A percentile compares a stretch with the other conserved stretches of the same genome.
Evolutionary conservation across 2,329 filamentous ascomycete genomes (phyloP).

Genomic region (Neofusicoccum ribis): DNA sequence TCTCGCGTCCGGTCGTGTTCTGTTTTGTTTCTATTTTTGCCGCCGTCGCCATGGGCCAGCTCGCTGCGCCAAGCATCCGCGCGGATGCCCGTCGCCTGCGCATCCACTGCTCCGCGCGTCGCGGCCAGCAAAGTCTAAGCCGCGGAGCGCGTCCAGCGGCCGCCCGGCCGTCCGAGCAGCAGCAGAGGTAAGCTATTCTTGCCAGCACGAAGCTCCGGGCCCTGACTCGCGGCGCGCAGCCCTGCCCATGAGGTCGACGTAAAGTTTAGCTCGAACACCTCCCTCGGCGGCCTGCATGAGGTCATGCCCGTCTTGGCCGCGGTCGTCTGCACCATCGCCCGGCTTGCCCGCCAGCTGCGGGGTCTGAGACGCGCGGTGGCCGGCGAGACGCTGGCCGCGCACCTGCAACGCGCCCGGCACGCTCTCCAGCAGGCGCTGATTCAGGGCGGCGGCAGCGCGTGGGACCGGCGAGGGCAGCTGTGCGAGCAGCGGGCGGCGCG

Average conservation of each 20-base stretch:
- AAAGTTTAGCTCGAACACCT: constrained; percentile 9
- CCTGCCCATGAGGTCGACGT: constrained; percentile 15
- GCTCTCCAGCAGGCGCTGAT: constrained; percentile 5
- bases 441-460: not conserved
- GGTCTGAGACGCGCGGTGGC: not conserved
- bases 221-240: constrained; percentile 2
- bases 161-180: not conserved
- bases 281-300: not conserved
- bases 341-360: not conserved
- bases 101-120: constrained; percentile 1
- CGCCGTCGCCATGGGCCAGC: not conserved
- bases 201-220: not conserved
- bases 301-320: not conserved
- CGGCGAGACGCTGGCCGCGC: not conserved
- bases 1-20: not conserved
- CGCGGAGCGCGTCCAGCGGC: not conserved
- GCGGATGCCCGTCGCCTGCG: not conserved
- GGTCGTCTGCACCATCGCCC: constrained; percentile 3
- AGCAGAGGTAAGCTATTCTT: not conserved
- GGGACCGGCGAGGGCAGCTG: not conserved
- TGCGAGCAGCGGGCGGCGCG: constrained; percentile 23
- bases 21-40: constrained; percentile 3
- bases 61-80: not conserved
- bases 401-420: not conserved
- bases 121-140: not conserved